phyloP scores from a whole-genome alignment of 2,329 filamentous ascomycete genomes.

The Clathrospora elynae region DNA sequence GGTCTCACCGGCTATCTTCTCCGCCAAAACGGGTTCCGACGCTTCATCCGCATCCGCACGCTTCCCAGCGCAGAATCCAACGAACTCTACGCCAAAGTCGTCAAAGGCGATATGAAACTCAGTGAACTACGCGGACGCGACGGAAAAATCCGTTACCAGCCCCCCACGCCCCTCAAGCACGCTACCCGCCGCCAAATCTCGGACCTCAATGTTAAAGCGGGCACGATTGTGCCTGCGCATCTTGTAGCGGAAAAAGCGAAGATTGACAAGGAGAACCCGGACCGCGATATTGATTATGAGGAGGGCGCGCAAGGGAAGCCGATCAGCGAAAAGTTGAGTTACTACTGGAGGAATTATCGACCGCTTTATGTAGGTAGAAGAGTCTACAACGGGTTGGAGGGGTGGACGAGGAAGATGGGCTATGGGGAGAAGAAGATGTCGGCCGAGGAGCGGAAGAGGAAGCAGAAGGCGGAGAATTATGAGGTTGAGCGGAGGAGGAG shows the following conservation, averaged over 20 bases:
- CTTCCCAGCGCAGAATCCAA: conserved; percentile 32
- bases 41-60: conserved; percentile 43
- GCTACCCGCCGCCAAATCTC: conserved; percentile 21
- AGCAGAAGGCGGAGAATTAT: conserved; percentile 36
- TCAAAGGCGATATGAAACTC: conserved; percentile 33
- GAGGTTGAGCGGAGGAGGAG: conserved; percentile 35
- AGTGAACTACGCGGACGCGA: conserved; percentile 28
- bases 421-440: conserved; percentile 24
- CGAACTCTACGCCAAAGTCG: conserved; percentile 35
- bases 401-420: conserved; percentile 21
- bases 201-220: conserved; percentile 35
- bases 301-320: conserved; percentile 27
- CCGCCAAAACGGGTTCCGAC: conserved; percentile 45
- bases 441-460: conserved; percentile 30
- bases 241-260: conserved; percentile 21
- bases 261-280: conserved; percentile 21
- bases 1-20: conserved; percentile 49
- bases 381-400: conserved; percentile 16
- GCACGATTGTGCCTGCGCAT: conserved; percentile 32
- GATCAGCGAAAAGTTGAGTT: conserved; percentile 29
- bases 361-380: conserved; percentile 26
- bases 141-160: conserved; percentile 38
- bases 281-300: conserved; percentile 32
- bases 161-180: conserved; percentile 21
- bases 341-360: conserved; percentile 35